Conservation (phyloP, 2,329 filamentous ascomycete genomes). For the Talaromyces sp. region DNA sequence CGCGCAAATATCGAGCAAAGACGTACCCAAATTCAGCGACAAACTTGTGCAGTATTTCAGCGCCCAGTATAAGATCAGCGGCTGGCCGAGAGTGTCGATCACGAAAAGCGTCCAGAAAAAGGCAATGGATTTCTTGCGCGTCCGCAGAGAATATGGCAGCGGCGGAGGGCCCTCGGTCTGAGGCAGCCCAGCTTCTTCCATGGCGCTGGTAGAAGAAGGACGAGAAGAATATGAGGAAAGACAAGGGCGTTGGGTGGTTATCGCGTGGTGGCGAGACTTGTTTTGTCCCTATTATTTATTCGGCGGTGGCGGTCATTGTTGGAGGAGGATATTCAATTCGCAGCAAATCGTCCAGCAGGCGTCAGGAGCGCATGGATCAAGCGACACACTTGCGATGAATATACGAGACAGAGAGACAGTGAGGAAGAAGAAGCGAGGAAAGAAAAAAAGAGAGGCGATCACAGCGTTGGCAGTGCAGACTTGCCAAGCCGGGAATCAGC, state of each 20-base stretch:
- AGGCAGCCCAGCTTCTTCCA: slow-evolving; percentile 24
- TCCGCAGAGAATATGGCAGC: slow-evolving; percentile 51
- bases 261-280: neutral
- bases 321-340: neutral
- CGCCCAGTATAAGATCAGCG: slow-evolving; percentile 55
- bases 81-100: slow-evolving; percentile 53
- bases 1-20: neutral
- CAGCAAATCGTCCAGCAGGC: neutral
- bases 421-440: neutral
- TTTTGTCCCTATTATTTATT: neutral
- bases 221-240: neutral
- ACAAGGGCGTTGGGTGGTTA: neutral
- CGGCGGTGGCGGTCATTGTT: neutral
- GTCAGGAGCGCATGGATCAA: neutral
- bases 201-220: slow-evolving; percentile 6
- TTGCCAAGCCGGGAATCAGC: neutral
- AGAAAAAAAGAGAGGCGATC: neutral
- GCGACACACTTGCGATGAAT: neutral
- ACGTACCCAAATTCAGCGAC: slow-evolving; percentile 35
- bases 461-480: neutral
- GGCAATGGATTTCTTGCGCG: slow-evolving; percentile 50
- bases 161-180: slow-evolving; percentile 36
- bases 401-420: too few species aligned
- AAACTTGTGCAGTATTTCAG: slow-evolving; percentile 54
- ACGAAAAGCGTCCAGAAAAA: slow-evolving; percentile 57